A percentile compares a stretch with the other conserved stretches of the same genome.
These are phyloP conservation scores for Emmonsiellopsis sp. DNA, from an alignment of 2,329 filamentous ascomycete genomes.

Conservation along the genomic window DNA sequence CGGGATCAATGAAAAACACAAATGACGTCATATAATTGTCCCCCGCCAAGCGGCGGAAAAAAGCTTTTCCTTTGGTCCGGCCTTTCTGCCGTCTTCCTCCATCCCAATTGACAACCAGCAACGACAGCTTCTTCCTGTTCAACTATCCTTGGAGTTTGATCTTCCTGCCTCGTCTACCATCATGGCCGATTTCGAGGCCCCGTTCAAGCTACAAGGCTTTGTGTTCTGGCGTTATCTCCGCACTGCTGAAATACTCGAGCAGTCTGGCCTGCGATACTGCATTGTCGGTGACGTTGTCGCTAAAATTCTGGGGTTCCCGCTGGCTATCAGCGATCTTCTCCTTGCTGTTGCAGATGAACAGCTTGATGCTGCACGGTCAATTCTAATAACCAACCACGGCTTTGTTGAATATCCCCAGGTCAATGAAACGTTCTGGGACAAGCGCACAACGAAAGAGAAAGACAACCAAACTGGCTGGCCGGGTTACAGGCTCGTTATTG, in stretches of 20 bases:
- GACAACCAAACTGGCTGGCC: conserved; percentile 1
- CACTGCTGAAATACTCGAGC: not conserved
- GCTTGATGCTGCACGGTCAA: conserved; percentile 2
- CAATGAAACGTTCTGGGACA: not conserved
- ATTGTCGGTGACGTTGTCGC: conserved; percentile 3
- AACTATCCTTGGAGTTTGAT: too few species aligned
- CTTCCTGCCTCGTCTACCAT: too few species aligned
- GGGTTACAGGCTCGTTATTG: not conserved
- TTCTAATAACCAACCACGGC: not conserved
- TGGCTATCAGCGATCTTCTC: not conserved
- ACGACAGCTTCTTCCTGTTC: too few species aligned
- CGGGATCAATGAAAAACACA: too few species aligned
- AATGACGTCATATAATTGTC: too few species aligned
- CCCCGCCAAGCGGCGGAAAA: too few species aligned
- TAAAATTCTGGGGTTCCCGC: not conserved
- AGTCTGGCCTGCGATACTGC: conserved; percentile 3
- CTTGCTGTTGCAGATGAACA: conserved; percentile 2
- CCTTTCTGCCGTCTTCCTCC: too few species aligned
- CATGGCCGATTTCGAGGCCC: too few species aligned
- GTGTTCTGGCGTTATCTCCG: too few species aligned
- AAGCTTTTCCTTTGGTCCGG: too few species aligned
- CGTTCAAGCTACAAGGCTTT: too few species aligned
- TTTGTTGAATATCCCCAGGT: not conserved
- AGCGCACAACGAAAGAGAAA: not conserved
- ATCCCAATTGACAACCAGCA: too few species aligned